phyloP scores from a whole-genome alignment of 2,329 filamentous ascomycete genomes.

The Aspergillus fischeri region DNA sequence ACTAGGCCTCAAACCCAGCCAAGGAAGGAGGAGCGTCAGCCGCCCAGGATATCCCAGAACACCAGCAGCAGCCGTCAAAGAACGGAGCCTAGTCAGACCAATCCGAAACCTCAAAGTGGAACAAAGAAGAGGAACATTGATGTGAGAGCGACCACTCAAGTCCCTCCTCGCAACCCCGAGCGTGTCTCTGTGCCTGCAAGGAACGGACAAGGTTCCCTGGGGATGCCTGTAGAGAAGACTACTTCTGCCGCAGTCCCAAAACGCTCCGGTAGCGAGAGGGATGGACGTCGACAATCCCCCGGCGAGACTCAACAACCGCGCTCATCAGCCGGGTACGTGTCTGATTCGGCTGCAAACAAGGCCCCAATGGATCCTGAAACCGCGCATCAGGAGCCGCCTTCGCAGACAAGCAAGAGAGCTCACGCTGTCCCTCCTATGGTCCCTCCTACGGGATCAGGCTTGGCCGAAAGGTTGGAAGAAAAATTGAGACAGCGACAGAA shows the following conservation, averaged over 20 bases:
- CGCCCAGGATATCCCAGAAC: neutral
- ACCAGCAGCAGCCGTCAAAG: neutral
- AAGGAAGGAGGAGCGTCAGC: neutral
- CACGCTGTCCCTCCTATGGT: constrained; percentile 9
- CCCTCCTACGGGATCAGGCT: constrained; percentile 8
- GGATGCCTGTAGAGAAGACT: neutral
- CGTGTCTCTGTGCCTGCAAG: neutral
- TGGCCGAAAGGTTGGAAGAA: constrained; percentile 33
- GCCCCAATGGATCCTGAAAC: neutral
- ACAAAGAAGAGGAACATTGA: neutral
- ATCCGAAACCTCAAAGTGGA: neutral
- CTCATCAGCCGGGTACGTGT: constrained; percentile 18
- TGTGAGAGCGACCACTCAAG: neutral
- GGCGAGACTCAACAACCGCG: constrained; percentile 8
- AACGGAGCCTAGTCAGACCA: neutral
- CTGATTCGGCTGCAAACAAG: constrained; percentile 15
- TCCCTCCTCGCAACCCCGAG: neutral
- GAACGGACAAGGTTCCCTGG: neutral
- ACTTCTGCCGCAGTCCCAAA: constrained; percentile 1
- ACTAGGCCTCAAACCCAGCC: neutral
- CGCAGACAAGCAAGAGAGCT: constrained; percentile 4
- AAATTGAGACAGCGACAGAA: constrained; percentile 30
- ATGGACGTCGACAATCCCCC: constrained; percentile 6
- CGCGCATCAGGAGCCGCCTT: neutral
- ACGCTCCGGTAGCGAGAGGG: constrained; percentile 20